Evolutionary conservation across 805 yeast genomes (phyloP).

Genomic region (Cyberlindnera misumaiensis): DNA sequence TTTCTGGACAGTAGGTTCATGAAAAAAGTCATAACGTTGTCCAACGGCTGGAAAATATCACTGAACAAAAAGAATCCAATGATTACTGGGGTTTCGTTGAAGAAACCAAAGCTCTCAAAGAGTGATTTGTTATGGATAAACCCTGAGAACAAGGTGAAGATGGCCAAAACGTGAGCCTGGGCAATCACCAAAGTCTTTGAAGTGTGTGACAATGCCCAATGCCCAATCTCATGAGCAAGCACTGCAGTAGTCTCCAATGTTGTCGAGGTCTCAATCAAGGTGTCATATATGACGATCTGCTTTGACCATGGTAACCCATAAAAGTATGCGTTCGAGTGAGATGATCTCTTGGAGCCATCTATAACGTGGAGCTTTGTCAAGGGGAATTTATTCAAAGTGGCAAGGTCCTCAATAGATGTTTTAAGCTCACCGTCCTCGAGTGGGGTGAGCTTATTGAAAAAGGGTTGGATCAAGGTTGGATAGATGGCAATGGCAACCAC

Average conservation of each 20-base stretch:
- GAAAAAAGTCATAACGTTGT: conserved; percentile 56
- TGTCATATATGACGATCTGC: conserved; percentile 90
- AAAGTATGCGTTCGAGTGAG: conserved; percentile 96
- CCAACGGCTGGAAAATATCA: conserved; percentile 74
- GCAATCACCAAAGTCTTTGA: conserved; percentile 62
- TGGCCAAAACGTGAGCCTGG: conserved; percentile 56
- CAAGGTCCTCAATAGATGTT: conserved; percentile 71
- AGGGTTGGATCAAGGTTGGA: conserved; percentile 86
- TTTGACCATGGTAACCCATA: conserved; percentile 96
- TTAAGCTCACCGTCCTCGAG: conserved; percentile 87
- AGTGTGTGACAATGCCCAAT: conserved; percentile 90
- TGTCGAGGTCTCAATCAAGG: conserved; percentile 74
- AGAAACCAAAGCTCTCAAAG: conserved; percentile 74
- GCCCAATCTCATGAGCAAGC: conserved; percentile 97
- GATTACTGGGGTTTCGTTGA: conserved; percentile 55
- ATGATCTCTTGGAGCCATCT: conserved; percentile 95
- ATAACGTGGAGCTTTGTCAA: conserved; percentile 77
- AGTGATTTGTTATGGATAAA: conserved; percentile 76
- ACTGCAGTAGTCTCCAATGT: conserved; percentile 85
- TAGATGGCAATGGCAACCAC: conserved; percentile 65
- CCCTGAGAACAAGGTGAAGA: conserved; percentile 69
- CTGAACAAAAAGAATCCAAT: conserved; percentile 77
- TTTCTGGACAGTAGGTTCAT: conserved; percentile 72
- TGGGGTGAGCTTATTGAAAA: conserved; percentile 87
- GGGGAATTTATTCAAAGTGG: conserved; percentile 74